Percentiles rank a stretch among this genome's conserved stretches.
phyloP scores from a whole-genome alignment of 345 rosid species.

The Acer negundo region DNA sequence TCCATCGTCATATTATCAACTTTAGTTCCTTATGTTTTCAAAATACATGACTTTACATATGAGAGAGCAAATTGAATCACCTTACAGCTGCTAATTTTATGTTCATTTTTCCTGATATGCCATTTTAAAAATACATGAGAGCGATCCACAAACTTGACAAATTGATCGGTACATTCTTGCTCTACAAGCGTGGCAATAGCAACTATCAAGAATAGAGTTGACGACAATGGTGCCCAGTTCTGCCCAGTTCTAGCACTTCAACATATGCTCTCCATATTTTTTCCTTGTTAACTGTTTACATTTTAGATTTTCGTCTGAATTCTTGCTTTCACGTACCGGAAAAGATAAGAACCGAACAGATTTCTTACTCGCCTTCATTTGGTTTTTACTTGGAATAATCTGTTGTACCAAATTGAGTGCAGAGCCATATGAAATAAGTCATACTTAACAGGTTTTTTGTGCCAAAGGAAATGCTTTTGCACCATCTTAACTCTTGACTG shows the following conservation, averaged over 20 bases:
- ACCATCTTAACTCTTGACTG: slow-evolving; percentile 64
- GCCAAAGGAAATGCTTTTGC: slow-evolving; percentile 92
- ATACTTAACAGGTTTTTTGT: slow-evolving; percentile 64
- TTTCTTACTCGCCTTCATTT: slow-evolving; percentile 26
- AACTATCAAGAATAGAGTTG: background rate
- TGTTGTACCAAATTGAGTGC: slow-evolving; percentile 78
- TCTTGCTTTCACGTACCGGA: background rate
- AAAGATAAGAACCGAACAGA: background rate
- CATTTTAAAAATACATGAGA: background rate
- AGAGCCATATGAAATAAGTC: slow-evolving; percentile 83
- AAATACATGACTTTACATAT: too few species aligned
- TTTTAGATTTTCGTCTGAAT: background rate
- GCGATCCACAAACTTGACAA: background rate
- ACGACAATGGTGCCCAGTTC: background rate
- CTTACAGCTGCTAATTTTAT: slow-evolving; percentile 2
- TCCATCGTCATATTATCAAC: too few species aligned
- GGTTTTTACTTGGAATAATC: slow-evolving; percentile 52
- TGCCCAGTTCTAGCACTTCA: background rate
- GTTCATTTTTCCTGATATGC: background rate
- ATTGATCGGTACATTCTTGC: background rate
- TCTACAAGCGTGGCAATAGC: background rate
- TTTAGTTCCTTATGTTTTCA: too few species aligned
- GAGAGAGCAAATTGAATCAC: background rate
- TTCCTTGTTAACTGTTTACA: background rate
- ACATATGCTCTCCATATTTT: background rate